A percentile compares a stretch with the other conserved stretches of the same genome.
These are phyloP conservation scores for Mortierella polycephala DNA, from an alignment of 371 early-diverging fungal species.

Conservation along the genomic window DNA sequence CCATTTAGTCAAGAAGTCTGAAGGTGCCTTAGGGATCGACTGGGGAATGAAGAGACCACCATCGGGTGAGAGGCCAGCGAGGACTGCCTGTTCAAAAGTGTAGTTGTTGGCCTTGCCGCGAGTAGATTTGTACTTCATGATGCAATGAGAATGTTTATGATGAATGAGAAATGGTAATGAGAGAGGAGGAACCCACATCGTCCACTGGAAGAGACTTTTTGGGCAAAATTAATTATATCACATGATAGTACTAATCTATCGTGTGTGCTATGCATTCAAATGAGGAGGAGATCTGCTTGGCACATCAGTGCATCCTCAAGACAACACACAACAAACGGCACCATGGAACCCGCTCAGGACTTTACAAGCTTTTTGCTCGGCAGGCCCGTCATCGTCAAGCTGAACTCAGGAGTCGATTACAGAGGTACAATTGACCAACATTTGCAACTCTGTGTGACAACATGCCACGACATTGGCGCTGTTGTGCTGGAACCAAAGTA, in stretches of 20 bases:
- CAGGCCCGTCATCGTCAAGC: conserved; percentile 86
- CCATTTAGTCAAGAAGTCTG: conserved; percentile 67
- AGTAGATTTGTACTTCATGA: conserved; percentile 90
- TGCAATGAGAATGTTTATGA: conserved; percentile 1
- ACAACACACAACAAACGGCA: neutral
- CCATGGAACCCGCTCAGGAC: conserved; percentile 52
- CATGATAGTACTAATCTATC: no score
- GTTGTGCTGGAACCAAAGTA: no score
- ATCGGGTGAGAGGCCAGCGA: conserved; percentile 92
- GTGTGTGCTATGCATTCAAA: no score
- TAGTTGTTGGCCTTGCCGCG: conserved; percentile 79
- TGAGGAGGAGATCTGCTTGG: neutral
- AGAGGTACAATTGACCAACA: conserved; percentile 64
- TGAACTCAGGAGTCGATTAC: conserved; percentile 96
- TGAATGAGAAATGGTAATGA: neutral
- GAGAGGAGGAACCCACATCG: neutral
- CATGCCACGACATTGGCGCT: neutral
- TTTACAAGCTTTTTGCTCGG: conserved; percentile 70
- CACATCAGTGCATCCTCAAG: conserved; percentile 1
- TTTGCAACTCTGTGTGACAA: neutral
- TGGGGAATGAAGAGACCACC: conserved; percentile 96
- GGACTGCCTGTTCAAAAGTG: conserved; percentile 92
- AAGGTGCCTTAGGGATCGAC: conserved; percentile 74
- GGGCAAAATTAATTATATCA: no score
- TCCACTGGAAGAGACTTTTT: neutral